Conservation (phyloP, 306 rosid genomes). For the Rosa rugosa region DNA sequence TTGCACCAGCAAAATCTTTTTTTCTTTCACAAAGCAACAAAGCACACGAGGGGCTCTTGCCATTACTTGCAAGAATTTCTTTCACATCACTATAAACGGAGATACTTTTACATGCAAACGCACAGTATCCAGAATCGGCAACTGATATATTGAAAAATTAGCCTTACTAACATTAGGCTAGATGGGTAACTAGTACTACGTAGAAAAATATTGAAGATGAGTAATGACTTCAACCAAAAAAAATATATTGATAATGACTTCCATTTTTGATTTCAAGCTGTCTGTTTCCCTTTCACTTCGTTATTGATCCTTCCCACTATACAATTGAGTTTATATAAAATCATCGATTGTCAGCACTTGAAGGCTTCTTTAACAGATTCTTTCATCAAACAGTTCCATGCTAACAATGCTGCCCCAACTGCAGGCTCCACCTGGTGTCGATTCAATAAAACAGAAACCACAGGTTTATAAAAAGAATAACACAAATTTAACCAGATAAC, state of each 20-base stretch:
- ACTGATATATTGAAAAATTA: not conserved
- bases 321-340: slow-evolving; percentile 23
- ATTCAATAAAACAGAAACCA: slow-evolving; percentile 6
- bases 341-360: slow-evolving; percentile 33
- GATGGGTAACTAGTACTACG: not conserved
- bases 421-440: slow-evolving; percentile 84
- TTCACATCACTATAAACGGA: slow-evolving; percentile 7
- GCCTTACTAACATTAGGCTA: slow-evolving; percentile 1
- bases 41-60: not conserved
- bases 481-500: not conserved
- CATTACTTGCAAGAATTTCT: slow-evolving; percentile 1
- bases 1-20: not conserved
- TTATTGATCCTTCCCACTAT: slow-evolving; percentile 25
- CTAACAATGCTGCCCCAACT: slow-evolving; percentile 89
- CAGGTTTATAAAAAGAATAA: not conserved
- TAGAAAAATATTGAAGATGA: slow-evolving; percentile 2
- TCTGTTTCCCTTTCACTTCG: slow-evolving; percentile 11
- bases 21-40: not conserved
- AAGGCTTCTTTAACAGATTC: slow-evolving; percentile 44
- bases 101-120: slow-evolving; percentile 14
- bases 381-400: slow-evolving; percentile 75
- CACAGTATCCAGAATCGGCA: not conserved
- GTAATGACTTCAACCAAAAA: not conserved
- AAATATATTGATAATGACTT: slow-evolving; percentile 1
- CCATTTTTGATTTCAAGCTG: slow-evolving; percentile 9